Conservation (phyloP, 805 yeast genomes). For the Ogataea parapolymorpha region DNA sequence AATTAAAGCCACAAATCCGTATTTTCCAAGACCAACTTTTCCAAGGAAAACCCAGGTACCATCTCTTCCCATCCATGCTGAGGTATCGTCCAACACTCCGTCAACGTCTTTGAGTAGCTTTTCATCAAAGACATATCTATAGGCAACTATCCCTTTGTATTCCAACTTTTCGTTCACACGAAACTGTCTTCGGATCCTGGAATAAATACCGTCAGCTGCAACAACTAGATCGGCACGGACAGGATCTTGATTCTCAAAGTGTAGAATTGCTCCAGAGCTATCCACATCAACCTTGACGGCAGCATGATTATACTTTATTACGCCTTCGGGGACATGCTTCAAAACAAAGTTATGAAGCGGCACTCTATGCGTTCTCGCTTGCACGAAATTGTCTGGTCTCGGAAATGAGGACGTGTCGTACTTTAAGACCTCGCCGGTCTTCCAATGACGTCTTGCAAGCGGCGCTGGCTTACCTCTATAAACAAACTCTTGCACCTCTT, state of each 20-base stretch:
- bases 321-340: constrained; percentile 1
- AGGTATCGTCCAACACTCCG: not conserved
- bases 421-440: not conserved
- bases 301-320: not conserved
- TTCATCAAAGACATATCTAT: not conserved
- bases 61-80: constrained; percentile 1
- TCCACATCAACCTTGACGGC: not conserved
- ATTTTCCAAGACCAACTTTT: not conserved
- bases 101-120: not conserved
- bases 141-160: not conserved
- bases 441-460: not conserved
- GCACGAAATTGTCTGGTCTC: not conserved
- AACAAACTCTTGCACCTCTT: not conserved
- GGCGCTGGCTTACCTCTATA: not conserved
- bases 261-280: not conserved
- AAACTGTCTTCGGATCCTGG: not conserved
- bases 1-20: not conserved
- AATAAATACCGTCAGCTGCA: not conserved
- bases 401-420: not conserved
- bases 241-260: not conserved
- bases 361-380: constrained; percentile 1
- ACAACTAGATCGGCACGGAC: not conserved
- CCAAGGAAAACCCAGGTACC: constrained; percentile 1
- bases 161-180: not conserved
- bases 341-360: not conserved